These are phyloP conservation scores for Hyphopichia buzzinii DNA, from an alignment of 1,139 yeast genomes.

Conservation along the genomic window DNA sequence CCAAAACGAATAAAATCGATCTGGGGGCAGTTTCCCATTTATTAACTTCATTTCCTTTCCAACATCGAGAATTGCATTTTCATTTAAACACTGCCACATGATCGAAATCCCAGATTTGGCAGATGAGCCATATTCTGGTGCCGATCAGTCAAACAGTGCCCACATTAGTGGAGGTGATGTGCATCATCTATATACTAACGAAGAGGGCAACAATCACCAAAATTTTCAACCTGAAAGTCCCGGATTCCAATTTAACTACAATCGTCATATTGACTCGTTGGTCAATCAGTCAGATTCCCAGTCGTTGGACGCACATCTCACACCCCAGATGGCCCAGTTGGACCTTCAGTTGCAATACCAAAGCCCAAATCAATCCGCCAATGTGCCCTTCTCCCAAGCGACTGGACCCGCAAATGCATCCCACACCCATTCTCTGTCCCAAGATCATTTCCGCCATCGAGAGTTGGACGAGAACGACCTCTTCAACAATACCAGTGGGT, in stretches of 20 bases:
- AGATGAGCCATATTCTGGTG: slow-evolving; percentile 14
- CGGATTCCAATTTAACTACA: neutral
- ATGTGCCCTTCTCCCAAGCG: neutral
- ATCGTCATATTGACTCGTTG: neutral
- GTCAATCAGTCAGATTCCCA: neutral
- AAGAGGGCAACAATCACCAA: slow-evolving; percentile 11
- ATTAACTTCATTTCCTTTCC: no score
- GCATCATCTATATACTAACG: slow-evolving; percentile 10
- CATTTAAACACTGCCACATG: no score
- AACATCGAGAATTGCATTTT: no score
- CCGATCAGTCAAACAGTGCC: slow-evolving; percentile 1
- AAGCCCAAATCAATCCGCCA: neutral
- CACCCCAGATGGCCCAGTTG: neutral
- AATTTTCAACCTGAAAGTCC: slow-evolving; percentile 8
- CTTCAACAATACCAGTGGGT: slow-evolving; percentile 6
- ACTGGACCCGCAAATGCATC: neutral
- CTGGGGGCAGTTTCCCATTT: no score
- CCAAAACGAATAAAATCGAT: neutral
- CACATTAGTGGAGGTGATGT: slow-evolving; percentile 9
- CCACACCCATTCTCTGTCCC: neutral
- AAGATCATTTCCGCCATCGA: neutral
- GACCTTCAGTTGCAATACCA: no score
- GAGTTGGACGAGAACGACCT: slow-evolving; percentile 2
- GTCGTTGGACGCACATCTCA: neutral
- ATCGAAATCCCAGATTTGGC: slow-evolving; percentile 44